Percentiles rank a stretch among this genome's conserved stretches.
phyloP scores from a whole-genome alignment of 352 stramenopile species.

The Nothophytophthora sp. region DNA sequence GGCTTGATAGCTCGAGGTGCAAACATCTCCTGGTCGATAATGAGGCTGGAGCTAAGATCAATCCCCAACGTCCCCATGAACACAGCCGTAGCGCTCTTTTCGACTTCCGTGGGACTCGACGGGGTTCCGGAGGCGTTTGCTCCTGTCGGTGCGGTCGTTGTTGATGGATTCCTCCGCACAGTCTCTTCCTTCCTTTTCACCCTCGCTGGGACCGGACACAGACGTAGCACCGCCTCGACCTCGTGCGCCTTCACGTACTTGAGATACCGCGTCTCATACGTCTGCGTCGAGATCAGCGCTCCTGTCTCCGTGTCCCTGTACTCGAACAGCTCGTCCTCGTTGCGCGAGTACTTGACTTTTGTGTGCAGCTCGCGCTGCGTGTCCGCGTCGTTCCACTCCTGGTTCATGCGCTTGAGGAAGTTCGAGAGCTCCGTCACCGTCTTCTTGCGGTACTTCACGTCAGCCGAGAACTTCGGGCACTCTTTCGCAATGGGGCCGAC shows the following conservation, averaged over 20 bases:
- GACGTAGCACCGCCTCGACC: constrained; percentile 38
- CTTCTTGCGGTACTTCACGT: constrained; percentile 49
- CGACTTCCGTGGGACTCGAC: not conserved
- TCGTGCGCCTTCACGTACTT: constrained; percentile 34
- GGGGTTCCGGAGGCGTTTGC: not conserved
- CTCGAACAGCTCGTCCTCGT: constrained; percentile 40
- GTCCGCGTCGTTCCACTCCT: constrained; percentile 48
- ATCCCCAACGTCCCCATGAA: constrained; percentile 30
- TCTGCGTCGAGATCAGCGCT: constrained; percentile 23
- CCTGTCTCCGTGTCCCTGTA: constrained; percentile 55
- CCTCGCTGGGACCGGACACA: constrained; percentile 12
- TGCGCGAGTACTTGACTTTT: constrained; percentile 26
- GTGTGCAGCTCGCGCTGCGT: constrained; percentile 39
- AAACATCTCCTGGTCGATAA: constrained; percentile 44
- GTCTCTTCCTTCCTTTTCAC: not conserved
- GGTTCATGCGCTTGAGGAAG: constrained; percentile 55
- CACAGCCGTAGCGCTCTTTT: not conserved
- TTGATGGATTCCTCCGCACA: not conserved
- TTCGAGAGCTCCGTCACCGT: constrained; percentile 30
- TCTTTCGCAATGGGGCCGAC: constrained; percentile 38
- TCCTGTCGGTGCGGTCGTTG: not conserved
- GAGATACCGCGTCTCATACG: constrained; percentile 57
- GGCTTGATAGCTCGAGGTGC: not conserved
- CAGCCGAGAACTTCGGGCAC: constrained; percentile 34
- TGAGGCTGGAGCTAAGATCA: constrained; percentile 40